phyloP scores from a whole-genome alignment of 148 eudicot species.

The Nepenthes gracilis region DNA sequence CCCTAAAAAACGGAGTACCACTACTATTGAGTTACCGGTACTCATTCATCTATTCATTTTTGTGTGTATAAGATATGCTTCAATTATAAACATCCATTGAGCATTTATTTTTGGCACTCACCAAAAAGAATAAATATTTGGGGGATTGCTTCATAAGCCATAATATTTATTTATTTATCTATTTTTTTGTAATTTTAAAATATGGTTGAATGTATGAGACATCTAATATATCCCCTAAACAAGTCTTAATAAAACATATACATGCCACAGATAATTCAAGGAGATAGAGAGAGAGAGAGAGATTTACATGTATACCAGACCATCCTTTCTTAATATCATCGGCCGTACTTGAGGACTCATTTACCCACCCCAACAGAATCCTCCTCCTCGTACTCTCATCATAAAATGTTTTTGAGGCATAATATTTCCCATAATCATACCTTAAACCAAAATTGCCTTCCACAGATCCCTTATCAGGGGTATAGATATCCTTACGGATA shows the following conservation, averaged over 20 bases:
- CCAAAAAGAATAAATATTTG: too few species aligned
- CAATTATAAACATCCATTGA: too few species aligned
- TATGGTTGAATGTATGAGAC: too few species aligned
- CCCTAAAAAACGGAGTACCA: too few species aligned
- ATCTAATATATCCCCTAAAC: background rate
- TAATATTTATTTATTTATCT: too few species aligned
- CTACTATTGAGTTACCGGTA: too few species aligned
- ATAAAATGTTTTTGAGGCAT: constrained; percentile 70
- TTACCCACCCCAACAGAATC: constrained; percentile 65
- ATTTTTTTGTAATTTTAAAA: too few species aligned
- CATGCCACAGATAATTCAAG: constrained; percentile 2
- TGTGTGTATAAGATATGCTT: too few species aligned
- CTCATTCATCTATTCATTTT: too few species aligned
- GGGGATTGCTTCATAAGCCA: too few species aligned
- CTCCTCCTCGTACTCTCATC: constrained; percentile 37
- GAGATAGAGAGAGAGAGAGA: background rate
- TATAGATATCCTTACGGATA: constrained; percentile 20
- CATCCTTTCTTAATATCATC: constrained; percentile 42
- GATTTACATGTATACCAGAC: constrained; percentile 60
- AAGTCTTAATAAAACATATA: constrained; percentile 6
- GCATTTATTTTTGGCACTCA: too few species aligned
- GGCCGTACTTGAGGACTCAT: constrained; percentile 20
- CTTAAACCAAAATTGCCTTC: constrained; percentile 25
- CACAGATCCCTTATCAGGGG: constrained; percentile 27
- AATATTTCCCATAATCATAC: constrained; percentile 62